Evolutionary conservation across 2,329 filamentous ascomycete species (phyloP).

Genomic region (Neurospora sp.): DNA sequence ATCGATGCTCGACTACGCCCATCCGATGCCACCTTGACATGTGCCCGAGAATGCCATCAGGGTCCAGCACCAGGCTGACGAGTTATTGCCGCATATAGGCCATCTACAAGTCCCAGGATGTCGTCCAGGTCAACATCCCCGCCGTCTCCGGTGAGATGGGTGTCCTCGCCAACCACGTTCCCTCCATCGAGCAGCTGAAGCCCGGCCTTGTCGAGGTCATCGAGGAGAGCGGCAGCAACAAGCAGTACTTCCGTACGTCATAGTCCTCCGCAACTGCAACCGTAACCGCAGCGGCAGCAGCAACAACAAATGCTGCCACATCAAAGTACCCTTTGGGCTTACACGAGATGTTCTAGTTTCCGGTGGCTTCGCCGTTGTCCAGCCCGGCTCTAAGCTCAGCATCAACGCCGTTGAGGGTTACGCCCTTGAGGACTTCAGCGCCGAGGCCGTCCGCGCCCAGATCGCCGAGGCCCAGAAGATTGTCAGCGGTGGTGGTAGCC

Average conservation of each 20-base stretch:
- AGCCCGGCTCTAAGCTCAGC: conserved; percentile 89
- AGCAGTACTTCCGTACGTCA: conserved; percentile 95
- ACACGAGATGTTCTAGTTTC: conserved; percentile 53
- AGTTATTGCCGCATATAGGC: conserved; percentile 53
- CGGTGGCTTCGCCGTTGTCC: conserved; percentile 92
- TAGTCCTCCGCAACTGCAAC: background rate
- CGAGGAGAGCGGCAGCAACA: conserved; percentile 80
- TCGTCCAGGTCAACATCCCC: conserved; percentile 96
- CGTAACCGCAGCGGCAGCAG: background rate
- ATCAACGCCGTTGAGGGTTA: conserved; percentile 98
- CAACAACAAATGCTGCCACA: background rate
- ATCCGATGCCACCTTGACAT: conserved; percentile 11
- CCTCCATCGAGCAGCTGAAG: conserved; percentile 97
- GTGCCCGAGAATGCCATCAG: conserved; percentile 10
- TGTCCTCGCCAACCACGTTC: conserved; percentile 97
- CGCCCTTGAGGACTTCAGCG: conserved; percentile 91
- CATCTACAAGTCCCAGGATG: conserved; percentile 58
- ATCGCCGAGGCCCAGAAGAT: conserved; percentile 95
- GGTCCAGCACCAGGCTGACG: conserved; percentile 13
- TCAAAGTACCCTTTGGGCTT: conserved; percentile 5
- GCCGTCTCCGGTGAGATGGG: conserved; percentile 99
- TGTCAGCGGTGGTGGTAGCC: conserved; percentile 78
- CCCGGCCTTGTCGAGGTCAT: conserved; percentile 91
- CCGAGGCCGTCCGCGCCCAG: conserved; percentile 79
- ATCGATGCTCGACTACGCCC: conserved; percentile 9